Evolutionary conservation across 768 basidiomycete species (phyloP).

Genomic region (Pseudohyphozyma bogoriensis): DNA sequence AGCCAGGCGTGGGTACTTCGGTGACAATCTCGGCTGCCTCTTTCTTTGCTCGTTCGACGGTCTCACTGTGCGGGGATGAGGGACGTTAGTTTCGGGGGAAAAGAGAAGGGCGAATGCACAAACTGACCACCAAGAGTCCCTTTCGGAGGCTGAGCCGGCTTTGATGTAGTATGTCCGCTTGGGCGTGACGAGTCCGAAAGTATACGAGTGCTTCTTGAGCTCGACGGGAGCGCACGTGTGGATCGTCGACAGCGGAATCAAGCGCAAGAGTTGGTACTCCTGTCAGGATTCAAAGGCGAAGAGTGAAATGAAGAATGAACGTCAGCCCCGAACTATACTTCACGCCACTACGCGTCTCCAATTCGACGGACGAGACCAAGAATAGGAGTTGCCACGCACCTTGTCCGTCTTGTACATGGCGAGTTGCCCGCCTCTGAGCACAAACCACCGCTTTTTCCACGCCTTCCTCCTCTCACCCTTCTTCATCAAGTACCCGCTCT

Average conservation of each 20-base stretch:
- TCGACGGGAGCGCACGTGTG: constrained; percentile 79
- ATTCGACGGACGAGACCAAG: neutral
- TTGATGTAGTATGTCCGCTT: constrained; percentile 84
- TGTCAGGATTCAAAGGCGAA: constrained; percentile 10
- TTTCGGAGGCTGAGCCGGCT: constrained; percentile 60
- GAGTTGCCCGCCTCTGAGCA: constrained; percentile 77
- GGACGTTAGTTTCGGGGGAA: too few relatives aligned
- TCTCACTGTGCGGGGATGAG: too few relatives aligned
- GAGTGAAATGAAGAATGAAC: neutral
- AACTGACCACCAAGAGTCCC: constrained; percentile 55
- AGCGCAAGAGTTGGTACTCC: constrained; percentile 82
- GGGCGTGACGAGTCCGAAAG: constrained; percentile 85
- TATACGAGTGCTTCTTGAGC: constrained; percentile 78
- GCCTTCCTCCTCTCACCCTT: constrained; percentile 97
- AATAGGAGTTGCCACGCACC: constrained; percentile 33
- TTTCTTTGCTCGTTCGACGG: constrained; percentile 11
- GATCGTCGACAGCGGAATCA: constrained; percentile 75
- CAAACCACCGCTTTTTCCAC: constrained; percentile 99
- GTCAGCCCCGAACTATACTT: neutral
- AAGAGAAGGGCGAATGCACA: too few relatives aligned
- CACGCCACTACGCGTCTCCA: too few relatives aligned
- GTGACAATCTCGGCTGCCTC: constrained; percentile 10
- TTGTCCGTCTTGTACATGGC: constrained; percentile 94
- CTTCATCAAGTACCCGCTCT: constrained; percentile 91
- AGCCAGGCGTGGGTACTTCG: constrained; percentile 11